phyloP scores from a whole-genome alignment of 495 filamentous ascomycete species.

The Neurospora sp. region DNA sequence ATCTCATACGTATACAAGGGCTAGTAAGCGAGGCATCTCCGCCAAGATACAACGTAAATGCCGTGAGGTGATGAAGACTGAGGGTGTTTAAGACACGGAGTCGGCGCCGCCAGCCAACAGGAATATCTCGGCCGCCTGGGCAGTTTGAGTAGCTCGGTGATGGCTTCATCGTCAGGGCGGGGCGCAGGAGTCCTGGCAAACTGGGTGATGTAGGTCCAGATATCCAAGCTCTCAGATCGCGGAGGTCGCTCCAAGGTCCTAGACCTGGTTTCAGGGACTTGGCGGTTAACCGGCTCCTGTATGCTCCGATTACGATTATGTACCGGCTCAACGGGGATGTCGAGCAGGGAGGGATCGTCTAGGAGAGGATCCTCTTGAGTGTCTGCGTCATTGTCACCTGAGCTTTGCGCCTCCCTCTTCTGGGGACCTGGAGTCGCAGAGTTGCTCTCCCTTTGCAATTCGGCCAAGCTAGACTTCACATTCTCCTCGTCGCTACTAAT shows the following conservation, averaged over 20 bases:
- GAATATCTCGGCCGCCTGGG: not conserved
- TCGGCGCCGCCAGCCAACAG: rapidly evolving
- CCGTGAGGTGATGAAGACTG: not conserved
- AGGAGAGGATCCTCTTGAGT: not conserved
- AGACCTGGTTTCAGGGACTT: not conserved
- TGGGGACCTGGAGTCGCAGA: not conserved
- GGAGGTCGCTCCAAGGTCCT: not conserved
- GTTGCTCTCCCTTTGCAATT: not conserved
- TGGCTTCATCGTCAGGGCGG: not conserved
- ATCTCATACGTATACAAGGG: not conserved
- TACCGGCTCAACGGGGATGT: not conserved
- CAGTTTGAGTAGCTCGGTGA: not conserved
- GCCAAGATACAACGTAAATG: not conserved
- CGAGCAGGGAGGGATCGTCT: not conserved
- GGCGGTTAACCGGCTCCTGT: not conserved
- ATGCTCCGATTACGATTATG: not conserved
- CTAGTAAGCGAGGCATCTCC: not conserved
- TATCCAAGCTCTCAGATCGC: not conserved
- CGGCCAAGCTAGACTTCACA: not conserved
- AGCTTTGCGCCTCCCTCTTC: not conserved
- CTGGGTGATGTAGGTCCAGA: not conserved
- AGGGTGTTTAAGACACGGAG: not conserved
- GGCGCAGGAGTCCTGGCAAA: not conserved
- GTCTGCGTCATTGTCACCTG: not conserved
- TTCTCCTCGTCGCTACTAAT: not conserved